A percentile compares a stretch with the other conserved stretches of the same genome.
Conservation (phyloP, 192 early-diverging fungal species). For the Backusella circina region DNA sequence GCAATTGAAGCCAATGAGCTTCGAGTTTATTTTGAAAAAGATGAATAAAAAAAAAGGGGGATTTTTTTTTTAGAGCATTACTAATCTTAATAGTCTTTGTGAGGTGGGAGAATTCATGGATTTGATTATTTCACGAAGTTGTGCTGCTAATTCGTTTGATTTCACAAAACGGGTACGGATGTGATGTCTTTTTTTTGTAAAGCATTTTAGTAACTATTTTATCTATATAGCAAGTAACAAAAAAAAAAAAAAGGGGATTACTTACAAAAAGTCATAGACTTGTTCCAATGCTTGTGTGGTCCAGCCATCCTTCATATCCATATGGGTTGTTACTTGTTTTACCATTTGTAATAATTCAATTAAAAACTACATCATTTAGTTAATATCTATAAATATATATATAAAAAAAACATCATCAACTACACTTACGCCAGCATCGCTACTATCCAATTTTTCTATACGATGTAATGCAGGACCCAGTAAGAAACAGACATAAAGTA, state of each 20-base stretch:
- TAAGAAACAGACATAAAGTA: conserved; percentile 68
- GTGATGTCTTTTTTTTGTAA: too few relatives aligned
- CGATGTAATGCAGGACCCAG: conserved; percentile 71
- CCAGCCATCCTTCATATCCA: conserved; percentile 41
- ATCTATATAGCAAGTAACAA: too few relatives aligned
- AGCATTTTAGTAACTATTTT: too few relatives aligned
- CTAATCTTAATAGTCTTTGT: conserved; percentile 31
- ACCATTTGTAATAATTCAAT: conserved; percentile 44
- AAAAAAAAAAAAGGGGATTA: too few relatives aligned
- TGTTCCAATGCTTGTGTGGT: conserved; percentile 42
- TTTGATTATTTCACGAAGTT: conserved; percentile 32
- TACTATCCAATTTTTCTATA: conserved; percentile 53
- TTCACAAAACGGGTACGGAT: conserved; percentile 43
- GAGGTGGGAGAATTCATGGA: conserved; percentile 31
- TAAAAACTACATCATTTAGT: too few relatives aligned
- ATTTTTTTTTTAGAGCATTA: conserved; percentile 11
- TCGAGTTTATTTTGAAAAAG: conserved; percentile 18
- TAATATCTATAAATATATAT: background rate
- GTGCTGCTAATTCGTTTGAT: conserved; percentile 32
- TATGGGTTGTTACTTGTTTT: conserved; percentile 36
- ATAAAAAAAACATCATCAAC: background rate
- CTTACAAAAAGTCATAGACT: conserved; percentile 54
- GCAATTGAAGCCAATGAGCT: conserved; percentile 54
- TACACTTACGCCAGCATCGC: conserved; percentile 34
- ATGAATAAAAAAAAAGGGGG: background rate